Base-by-base conservation (phyloP, 2,329 filamentous ascomycete genomes). In the Cryphonectria parasitica region DNA sequence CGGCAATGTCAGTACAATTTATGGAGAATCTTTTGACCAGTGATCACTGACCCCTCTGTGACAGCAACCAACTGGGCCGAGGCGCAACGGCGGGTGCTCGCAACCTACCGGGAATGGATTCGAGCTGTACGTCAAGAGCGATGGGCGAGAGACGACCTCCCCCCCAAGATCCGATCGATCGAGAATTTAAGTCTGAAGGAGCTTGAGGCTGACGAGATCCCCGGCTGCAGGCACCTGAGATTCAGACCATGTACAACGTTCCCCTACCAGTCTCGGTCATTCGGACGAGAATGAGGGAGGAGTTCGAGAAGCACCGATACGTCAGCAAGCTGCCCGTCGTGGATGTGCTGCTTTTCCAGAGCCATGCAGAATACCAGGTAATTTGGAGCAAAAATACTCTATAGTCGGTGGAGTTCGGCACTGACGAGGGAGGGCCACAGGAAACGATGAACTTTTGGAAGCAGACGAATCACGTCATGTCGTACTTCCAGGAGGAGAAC, bases 381-480 rank as follows among this genome's bases (percentile, higher is more conserved):
- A 80, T 76, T 82, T 72, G 79, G 80, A 15, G 19, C 15, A 25
- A 67, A 49, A 10, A 49, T 22, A 31, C 66, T 36, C 54, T 45
- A 49, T 11, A n/a, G n/a, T 31, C n/a, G 5, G 36, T n/a, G 66
- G 31, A 25, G 15, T 43, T 13, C 3, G 4, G 43, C 31, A 60
- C 71, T 73, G 64, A 73, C 62, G 8, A 45, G 45, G 43, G 64
- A 39, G 39, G 54, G 64, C 34, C 22, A 68, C 76, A 98, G 95
- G 96, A 99, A 87, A 99, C 93, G 68, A 90, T 99, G 87, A 99
- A 99, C 85, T 99, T 92, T 87, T 99, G 96, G 96, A 97, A 98
- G 84, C 96, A 99, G 83, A 87, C 95, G 73, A 92, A 92, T 74
- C 96, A 99, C 81, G 88, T 99, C 76, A 94, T 99, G 88, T 94